A percentile compares a stretch with the other conserved stretches of the same genome.
Conservation (phyloP, 805 yeast species). For the Lachancea dasiensis region DNA sequence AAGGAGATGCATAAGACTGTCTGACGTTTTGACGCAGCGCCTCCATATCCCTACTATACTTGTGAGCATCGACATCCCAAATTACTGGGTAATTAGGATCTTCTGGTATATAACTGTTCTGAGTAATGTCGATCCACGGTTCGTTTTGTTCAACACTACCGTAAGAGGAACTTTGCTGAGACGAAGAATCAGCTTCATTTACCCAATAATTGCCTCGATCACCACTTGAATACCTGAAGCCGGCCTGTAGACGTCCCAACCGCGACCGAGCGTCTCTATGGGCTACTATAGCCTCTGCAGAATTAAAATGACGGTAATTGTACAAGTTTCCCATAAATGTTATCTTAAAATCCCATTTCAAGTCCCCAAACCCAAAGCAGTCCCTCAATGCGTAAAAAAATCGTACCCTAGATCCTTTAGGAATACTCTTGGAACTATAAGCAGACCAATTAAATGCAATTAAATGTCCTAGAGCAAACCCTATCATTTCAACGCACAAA, state of each 20-base stretch:
- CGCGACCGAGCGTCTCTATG: slow-evolving; percentile 62
- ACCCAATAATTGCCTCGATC: slow-evolving; percentile 87
- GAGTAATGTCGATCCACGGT: slow-evolving; percentile 24
- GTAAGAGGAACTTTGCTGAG: slow-evolving; percentile 5
- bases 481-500: slow-evolving; percentile 76
- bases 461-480: slow-evolving; percentile 87
- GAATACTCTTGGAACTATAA: slow-evolving; percentile 53
- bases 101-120: slow-evolving; percentile 22
- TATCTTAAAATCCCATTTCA: slow-evolving; percentile 66
- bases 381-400: slow-evolving; percentile 65
- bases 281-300: slow-evolving; percentile 62
- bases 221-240: slow-evolving; percentile 70
- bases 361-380: slow-evolving; percentile 69
- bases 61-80: slow-evolving; percentile 27
- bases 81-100: slow-evolving; percentile 33
- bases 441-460: slow-evolving; percentile 73
- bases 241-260: slow-evolving; percentile 70
- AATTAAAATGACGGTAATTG: slow-evolving; percentile 77
- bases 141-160: slow-evolving; percentile 14
- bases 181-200: slow-evolving; percentile 11
- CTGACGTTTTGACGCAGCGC: slow-evolving; percentile 14
- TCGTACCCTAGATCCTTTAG: slow-evolving; percentile 63
- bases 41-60: slow-evolving; percentile 22
- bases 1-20: not conserved
- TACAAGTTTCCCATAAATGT: slow-evolving; percentile 68